Conservation (phyloP, 352 stramenopile species). For the Thraustochytrium striatum region DNA sequence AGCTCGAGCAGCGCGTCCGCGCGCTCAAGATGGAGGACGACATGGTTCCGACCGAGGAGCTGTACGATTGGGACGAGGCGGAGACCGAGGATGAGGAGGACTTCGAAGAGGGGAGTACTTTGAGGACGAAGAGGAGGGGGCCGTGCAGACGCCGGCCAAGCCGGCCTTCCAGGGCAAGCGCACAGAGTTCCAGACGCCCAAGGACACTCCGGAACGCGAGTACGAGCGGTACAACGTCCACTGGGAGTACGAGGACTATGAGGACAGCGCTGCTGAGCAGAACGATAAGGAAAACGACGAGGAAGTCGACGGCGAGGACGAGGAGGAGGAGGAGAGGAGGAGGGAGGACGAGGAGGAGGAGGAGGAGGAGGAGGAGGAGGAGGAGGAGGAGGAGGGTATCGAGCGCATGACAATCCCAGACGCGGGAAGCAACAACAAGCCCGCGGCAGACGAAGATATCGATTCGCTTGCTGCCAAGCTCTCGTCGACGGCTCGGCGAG, state of each 20-base stretch:
- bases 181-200: constrained; percentile 5
- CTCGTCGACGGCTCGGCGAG: too few relatives aligned
- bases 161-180: constrained; percentile 1
- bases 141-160: not conserved
- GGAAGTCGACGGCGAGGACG: not conserved
- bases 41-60: not conserved
- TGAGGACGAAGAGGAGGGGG: not conserved
- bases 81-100: not conserved
- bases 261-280: not conserved
- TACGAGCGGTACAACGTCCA: not conserved
- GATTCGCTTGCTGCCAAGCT: too few relatives aligned
- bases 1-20: constrained; percentile 22
- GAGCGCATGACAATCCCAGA: too few relatives aligned
- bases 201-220: not conserved
- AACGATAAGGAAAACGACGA: not conserved
- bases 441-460: too few relatives aligned
- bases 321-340: not conserved
- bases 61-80: not conserved
- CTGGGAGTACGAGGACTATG: constrained; percentile 22
- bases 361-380: not conserved
- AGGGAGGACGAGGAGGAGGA: not conserved
- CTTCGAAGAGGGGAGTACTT: not conserved
- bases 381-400: not conserved
- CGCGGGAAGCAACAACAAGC: too few relatives aligned
- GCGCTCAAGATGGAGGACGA: not conserved